Conservation (phyloP, 768 basidiomycete genomes). For the Leucocoprinus leucothites region DNA sequence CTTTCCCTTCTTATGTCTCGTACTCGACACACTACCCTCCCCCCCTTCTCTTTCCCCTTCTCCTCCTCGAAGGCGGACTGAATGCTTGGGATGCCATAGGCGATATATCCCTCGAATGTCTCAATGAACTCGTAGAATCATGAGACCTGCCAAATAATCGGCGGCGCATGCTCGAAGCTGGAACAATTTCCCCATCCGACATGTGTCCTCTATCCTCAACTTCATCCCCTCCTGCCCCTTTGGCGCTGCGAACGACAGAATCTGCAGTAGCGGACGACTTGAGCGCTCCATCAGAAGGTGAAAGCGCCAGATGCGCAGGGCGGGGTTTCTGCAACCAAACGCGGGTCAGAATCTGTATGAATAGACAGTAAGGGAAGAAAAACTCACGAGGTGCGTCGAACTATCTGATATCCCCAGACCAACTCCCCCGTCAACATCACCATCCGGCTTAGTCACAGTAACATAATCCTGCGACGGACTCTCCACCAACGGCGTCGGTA, state of each 20-base stretch:
- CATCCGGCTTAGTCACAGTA: neutral
- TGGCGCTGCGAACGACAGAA: conserved; percentile 22
- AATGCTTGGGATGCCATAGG: conserved; percentile 6
- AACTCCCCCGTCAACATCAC: neutral
- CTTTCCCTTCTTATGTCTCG: conserved; percentile 43
- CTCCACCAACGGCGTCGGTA: neutral
- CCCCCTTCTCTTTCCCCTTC: conserved; percentile 32
- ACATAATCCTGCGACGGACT: neutral
- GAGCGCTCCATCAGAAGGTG: conserved; percentile 62
- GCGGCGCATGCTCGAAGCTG: conserved; percentile 39
- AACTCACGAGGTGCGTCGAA: conserved; percentile 14
- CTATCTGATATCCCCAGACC: conserved; percentile 6
- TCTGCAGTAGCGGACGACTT: conserved; percentile 38
- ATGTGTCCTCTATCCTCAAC: conserved; percentile 53
- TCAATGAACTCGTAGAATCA: conserved; percentile 32
- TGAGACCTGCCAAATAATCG: conserved; percentile 63
- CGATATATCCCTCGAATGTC: conserved; percentile 17
- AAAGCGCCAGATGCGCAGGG: conserved; percentile 49
- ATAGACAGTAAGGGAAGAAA: neutral
- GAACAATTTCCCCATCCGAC: conserved; percentile 62
- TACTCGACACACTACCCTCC: conserved; percentile 16
- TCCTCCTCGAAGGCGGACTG: conserved; percentile 18
- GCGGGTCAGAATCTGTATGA: neutral
- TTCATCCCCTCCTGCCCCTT: conserved; percentile 26
- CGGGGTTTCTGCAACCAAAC: conserved; percentile 32